A percentile compares a stretch with the other conserved stretches of the same genome.
phyloP scores from a whole-genome alignment of 257 asterid genomes.

The Lantana camara region DNA sequence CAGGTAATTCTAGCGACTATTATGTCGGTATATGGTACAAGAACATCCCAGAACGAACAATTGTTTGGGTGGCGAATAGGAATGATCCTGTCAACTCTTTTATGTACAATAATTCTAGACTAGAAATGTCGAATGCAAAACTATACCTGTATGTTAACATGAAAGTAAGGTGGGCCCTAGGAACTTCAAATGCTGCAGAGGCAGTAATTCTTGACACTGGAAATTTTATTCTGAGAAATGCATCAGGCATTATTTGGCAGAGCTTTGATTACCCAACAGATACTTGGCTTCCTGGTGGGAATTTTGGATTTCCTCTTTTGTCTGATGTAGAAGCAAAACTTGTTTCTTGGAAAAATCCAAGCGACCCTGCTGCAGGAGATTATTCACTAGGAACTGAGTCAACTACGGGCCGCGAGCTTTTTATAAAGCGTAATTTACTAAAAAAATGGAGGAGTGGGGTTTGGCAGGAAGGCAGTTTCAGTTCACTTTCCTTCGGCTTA shows the following conservation, averaged over 20 bases:
- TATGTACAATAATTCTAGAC: background rate
- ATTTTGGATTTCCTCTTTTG: constrained; percentile 31
- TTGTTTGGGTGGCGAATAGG: constrained; percentile 57
- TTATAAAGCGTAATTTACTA: background rate
- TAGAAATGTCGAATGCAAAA: constrained; percentile 33
- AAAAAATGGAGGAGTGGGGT: constrained; percentile 40
- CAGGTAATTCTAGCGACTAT: constrained; percentile 18
- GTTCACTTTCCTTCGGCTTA: background rate
- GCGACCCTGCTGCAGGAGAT: constrained; percentile 42
- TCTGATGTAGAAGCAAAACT: constrained; percentile 14
- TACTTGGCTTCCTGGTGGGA: constrained; percentile 50
- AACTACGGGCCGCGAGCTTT: constrained; percentile 33
- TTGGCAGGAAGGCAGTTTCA: constrained; percentile 21
- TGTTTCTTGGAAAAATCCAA: constrained; percentile 44
- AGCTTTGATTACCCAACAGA: constrained; percentile 58
- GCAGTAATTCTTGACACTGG: constrained; percentile 43
- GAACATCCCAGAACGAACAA: constrained; percentile 33
- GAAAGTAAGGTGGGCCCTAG: background rate
- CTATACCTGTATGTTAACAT: constrained; percentile 18
- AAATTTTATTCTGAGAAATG: constrained; percentile 38
- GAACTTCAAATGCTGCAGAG: constrained; percentile 19
- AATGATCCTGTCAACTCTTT: constrained; percentile 23
- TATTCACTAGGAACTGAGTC: constrained; percentile 34
- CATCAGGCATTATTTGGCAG: constrained; percentile 38
- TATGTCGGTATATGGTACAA: constrained; percentile 54